These are phyloP conservation scores for Aphanomyces cochlioides DNA, from an alignment of 352 stramenopile genomes.

Conservation along the genomic window DNA sequence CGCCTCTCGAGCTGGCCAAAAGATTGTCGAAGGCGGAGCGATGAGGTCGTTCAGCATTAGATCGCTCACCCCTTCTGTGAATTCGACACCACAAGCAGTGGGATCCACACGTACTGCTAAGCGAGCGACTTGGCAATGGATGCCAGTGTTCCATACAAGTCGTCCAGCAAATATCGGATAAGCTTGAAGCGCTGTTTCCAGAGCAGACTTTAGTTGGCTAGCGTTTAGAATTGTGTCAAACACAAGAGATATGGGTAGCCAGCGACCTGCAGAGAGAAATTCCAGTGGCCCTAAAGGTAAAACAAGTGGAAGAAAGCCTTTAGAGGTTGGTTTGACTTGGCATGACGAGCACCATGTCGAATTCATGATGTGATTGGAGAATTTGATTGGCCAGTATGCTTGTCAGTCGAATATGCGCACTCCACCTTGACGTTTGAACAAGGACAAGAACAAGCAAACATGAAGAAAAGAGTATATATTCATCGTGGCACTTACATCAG, in stretches of 20 bases:
- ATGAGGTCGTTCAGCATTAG: not conserved
- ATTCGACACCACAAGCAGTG: not conserved
- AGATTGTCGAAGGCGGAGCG: not conserved
- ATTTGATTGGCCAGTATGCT: too few species aligned
- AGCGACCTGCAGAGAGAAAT: conserved; percentile 16
- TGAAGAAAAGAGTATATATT: not conserved
- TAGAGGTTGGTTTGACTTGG: not conserved
- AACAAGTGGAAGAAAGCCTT: not conserved
- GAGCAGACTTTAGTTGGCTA: not conserved
- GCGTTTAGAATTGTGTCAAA: not conserved
- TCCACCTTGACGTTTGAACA: too few species aligned
- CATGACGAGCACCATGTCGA: not conserved
- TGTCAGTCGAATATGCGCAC: too few species aligned
- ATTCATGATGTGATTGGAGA: not conserved
- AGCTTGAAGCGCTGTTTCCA: not conserved
- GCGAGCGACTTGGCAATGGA: not conserved
- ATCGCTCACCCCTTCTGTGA: not conserved
- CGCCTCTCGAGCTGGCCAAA: not conserved
- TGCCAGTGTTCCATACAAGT: not conserved
- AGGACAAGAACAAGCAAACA: too few species aligned
- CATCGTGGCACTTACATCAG: not conserved
- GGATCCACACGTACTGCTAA: not conserved
- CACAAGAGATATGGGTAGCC: conserved; percentile 21
- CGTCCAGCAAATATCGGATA: conserved; percentile 22
- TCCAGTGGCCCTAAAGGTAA: conserved; percentile 12